A percentile compares a stretch with the other conserved stretches of the same genome.
Conservation (phyloP, 495 filamentous ascomycete genomes). For the Sphaerosporella brunnea region DNA sequence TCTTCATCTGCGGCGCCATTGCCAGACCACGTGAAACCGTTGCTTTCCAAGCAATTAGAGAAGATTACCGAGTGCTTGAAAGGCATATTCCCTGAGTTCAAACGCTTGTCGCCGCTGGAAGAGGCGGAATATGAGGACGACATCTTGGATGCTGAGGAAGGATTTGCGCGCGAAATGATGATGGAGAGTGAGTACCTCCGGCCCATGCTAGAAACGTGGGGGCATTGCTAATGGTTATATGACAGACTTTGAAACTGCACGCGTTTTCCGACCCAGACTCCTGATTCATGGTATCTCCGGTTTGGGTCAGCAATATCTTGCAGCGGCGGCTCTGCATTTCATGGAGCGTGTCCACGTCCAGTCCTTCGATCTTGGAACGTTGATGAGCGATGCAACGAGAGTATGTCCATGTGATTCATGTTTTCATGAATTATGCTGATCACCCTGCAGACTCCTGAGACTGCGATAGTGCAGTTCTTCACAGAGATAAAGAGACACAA, state of each 20-base stretch:
- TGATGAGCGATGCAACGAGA: constrained; percentile 52
- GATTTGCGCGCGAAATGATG: constrained; percentile 70
- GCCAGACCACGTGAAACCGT: constrained; percentile 58
- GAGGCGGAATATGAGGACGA: constrained; percentile 88
- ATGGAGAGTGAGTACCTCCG: constrained; percentile 34
- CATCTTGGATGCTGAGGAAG: constrained; percentile 44
- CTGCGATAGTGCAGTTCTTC: constrained; percentile 75
- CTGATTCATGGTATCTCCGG: constrained; percentile 60
- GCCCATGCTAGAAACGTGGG: background rate
- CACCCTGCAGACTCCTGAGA: constrained; percentile 44
- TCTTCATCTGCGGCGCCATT: constrained; percentile 65
- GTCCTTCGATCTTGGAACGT: constrained; percentile 74
- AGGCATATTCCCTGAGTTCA: constrained; percentile 62
- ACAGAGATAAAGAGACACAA: constrained; percentile 83
- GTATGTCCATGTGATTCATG: constrained; percentile 25
- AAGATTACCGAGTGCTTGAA: constrained; percentile 49
- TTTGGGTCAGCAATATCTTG: constrained; percentile 89
- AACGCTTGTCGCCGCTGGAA: constrained; percentile 71
- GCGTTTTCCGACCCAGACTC: constrained; percentile 75
- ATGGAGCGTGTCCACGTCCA: constrained; percentile 90
- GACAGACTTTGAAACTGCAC: constrained; percentile 64
- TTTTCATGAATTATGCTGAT: background rate
- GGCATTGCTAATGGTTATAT: constrained; percentile 7
- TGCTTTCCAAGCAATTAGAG: constrained; percentile 54
- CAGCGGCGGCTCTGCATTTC: constrained; percentile 68